Percentiles rank a stretch among this genome's conserved stretches.
These are phyloP conservation scores for Suillus hirtellus DNA, from an alignment of 768 basidiomycete genomes.

Conservation along the genomic window DNA sequence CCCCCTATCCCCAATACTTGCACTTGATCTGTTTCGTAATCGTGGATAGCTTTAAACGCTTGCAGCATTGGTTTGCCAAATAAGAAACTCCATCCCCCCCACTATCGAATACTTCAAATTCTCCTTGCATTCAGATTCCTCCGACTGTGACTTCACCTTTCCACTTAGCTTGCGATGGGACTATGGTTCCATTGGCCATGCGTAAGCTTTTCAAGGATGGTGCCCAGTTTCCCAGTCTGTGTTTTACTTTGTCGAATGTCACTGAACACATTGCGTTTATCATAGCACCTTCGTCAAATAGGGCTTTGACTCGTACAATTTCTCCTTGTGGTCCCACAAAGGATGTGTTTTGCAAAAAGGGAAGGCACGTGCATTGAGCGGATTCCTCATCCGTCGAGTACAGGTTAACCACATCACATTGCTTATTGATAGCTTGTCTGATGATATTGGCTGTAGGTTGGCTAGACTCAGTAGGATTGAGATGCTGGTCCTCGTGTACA, in stretches of 20 bases:
- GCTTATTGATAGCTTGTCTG: background rate
- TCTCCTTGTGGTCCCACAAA: background rate
- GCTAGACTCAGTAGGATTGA: background rate
- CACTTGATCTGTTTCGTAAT: slow-evolving; percentile 19
- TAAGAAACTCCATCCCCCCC: slow-evolving; percentile 27
- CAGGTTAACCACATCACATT: background rate
- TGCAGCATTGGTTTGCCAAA: slow-evolving; percentile 33
- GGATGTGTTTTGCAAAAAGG: background rate
- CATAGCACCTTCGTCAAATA: slow-evolving; percentile 34
- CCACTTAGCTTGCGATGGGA: slow-evolving; percentile 15
- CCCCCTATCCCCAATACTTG: background rate
- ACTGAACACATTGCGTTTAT: slow-evolving; percentile 25
- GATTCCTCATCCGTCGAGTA: background rate
- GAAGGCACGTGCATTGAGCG: background rate
- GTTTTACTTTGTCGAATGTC: slow-evolving; percentile 5
- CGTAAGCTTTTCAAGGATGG: slow-evolving; percentile 22
- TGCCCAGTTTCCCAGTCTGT: slow-evolving; percentile 12
- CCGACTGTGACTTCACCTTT: background rate
- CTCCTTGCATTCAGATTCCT: no score
- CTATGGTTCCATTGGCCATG: slow-evolving; percentile 34
- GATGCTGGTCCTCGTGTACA: background rate
- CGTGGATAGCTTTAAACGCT: slow-evolving; percentile 24
- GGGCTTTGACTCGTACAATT: background rate
- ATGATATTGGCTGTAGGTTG: accelerated
- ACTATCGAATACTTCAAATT: slow-evolving; percentile 22